Base-by-base conservation (phyloP, 2,329 filamentous ascomycete species). In the Colletotrichum caudatum region DNA sequence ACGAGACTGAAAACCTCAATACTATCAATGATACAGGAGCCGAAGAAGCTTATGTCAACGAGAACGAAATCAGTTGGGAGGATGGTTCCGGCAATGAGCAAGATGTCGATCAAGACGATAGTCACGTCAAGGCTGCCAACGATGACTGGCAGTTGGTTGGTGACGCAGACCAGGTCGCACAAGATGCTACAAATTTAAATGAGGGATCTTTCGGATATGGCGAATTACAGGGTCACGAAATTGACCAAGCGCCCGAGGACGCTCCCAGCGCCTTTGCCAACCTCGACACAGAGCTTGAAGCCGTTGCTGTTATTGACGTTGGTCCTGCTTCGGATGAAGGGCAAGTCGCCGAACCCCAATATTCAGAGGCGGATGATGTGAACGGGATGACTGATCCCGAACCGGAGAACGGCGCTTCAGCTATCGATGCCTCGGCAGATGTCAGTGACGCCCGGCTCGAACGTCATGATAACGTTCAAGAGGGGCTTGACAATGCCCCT, bases 401-500 rank as follows among this genome's bases (percentile, higher is more conserved):
- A 60, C 81, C 81, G 35, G 33, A 58, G 54, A 81, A 80, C 53
- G 81, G 82, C 59, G 80, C 83, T 44, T 77, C 81, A 26, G 76
- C 73, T 48, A 76, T 74, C 14, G 75, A 77, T 46, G 35, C 29
- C 33, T 62, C 23, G 41, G 37, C 20, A 23, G 53, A 70, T 11
- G 63, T 33, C 20, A 29, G 33, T 50, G 70, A 65, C 26, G 46
- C 53, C 8, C 69, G 14, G 26, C 14, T 46, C 26, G 69, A 59
- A 29, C 39, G 37, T 50, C 23, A 8, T 23, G 29, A 23, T 29
- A 18, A 18, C 29, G 51, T 57, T 3, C 39, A 72, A 26, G 74
- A 74, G 35, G 54, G 29, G 29, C 48, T 35, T 23, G 61, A 58
- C 46, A 74, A 39, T 59, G 69, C 35, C 51, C 57, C 35, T 37